Base-by-base conservation (phyloP, 345 rosid species). In the Microthlaspi erraticum region DNA sequence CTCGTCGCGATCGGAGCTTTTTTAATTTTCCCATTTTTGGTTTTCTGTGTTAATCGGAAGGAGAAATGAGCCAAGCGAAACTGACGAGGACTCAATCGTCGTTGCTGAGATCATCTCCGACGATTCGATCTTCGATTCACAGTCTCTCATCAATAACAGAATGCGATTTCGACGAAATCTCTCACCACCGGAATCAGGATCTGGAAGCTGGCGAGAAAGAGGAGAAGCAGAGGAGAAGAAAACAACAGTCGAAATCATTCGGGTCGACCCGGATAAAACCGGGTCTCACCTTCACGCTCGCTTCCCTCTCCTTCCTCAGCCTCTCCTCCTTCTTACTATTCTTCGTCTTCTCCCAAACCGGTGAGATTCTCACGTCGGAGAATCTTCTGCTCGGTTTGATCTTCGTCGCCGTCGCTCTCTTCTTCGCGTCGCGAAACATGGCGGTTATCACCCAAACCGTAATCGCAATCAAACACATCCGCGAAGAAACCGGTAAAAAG, bases 121-220 rank as follows among this genome's bases (percentile, higher is more conserved):
- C 91, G 72, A 76, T 86, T 70, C 90, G 96, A 72, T 91, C 96
- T 8, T 88, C 98, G 58, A 83, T 93, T 60, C 94, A 90, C 65
- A 93, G 98, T 54, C 78, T 93, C 10, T 78, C 83, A 16, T 90
- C 90, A n/a, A 77, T 88, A 67, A 76, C 74, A 34, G 92, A 90
- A 65, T 79, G 70, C 53, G 93, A 83, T 53, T 71, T 82, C 42
- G 18, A 64, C 42, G 65, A 56, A 56, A 33, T 5, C n/a, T 49
- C 37, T 62, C 63, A 53, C 17, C 26, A 20, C 64, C 63, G 48
- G 52, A 64, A 62, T 31, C 71, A 62, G 13, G 74, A 76, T 65
- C 73, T 66, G 8, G 70, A 73, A 69, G 10, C 66, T 39, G 71
- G 58, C 10, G 72, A 71, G 71, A 79, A 73, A 70, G 86, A 86